Base-by-base conservation (phyloP, 306 rosid genomes). In the Malus asiatica region DNA sequence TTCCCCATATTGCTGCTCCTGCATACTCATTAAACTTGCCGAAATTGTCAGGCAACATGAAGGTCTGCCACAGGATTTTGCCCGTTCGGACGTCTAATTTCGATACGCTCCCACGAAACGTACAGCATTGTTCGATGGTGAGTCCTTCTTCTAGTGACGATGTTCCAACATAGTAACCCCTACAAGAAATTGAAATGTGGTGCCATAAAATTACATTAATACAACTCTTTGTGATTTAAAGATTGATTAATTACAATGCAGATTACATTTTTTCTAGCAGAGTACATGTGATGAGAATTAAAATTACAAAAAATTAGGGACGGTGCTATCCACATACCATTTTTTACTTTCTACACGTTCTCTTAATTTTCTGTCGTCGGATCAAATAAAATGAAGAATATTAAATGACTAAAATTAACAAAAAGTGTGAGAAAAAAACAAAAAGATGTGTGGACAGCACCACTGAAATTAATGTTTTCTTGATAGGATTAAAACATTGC, bases 1-100 rank as follows among this genome's bases (percentile, higher is more conserved):
- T 89, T 76, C 97, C 96, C 93, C 93, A 89, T 0, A 92, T 72
- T 12, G 93, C 87, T 5, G 90, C 93, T 51, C 97, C 91, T 0
- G 96, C 84, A 32, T 92, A 87, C 38, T 46, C 80, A 19, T 79
- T 87, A 10, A 0, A 73, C 1, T 67, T 45, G 51, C 77, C 85
- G 0, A 69, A 62, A 78, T 92, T 92, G 32, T 90, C 83, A 0
- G 90, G 96, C 1, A 92, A 69, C 90, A 67, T 82, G 71, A 63
- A 90, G 10, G 93, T 88, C 35, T 83, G 86, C 91, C 96, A 92
- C 14, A 81, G n/a, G 42, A 90, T 78, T 4, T 14, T 15, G 18
- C 96, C 96, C 0, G 85, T 70, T 70, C 1, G 8, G 3, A 53
- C 64, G 14, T 92, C 76, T 14, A 90, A 61, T 25, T 77, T 92